Evolutionary conservation across 352 stramenopile genomes (phyloP).

Genomic region (Phytophthora colocasiae): DNA sequence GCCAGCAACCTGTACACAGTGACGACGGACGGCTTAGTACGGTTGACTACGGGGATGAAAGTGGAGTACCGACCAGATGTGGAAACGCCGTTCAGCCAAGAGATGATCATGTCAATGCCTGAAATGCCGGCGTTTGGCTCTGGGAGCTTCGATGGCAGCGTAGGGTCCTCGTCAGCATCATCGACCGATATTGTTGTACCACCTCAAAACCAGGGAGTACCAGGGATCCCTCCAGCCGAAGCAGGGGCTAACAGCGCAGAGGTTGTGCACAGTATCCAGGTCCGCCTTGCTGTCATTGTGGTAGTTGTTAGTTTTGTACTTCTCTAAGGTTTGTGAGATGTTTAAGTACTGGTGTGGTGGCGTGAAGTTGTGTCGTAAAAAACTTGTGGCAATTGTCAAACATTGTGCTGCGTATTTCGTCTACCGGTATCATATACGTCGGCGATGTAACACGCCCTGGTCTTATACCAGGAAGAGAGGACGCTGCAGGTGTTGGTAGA

Average conservation of each 20-base stretch:
- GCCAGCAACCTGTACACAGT: conserved; percentile 47
- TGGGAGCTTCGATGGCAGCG: conserved; percentile 1
- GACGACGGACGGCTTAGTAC: conserved; percentile 49
- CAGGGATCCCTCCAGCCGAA: conserved; percentile 15
- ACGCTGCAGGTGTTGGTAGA: conserved; percentile 6
- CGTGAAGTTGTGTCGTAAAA: neutral
- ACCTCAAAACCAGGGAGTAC: neutral
- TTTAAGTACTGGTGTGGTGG: neutral
- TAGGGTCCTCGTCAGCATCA: conserved; percentile 8
- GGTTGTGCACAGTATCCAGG: neutral
- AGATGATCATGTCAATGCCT: conserved; percentile 23
- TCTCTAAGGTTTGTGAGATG: neutral
- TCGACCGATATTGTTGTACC: conserved; percentile 5
- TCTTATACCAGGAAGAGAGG: neutral
- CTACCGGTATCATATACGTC: no score
- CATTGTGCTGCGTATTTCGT: no score
- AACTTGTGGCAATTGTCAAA: neutral
- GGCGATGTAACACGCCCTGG: neutral
- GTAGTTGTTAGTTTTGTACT: neutral
- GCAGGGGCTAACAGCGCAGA: conserved; percentile 3
- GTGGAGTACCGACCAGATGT: conserved; percentile 45
- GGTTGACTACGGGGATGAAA: conserved; percentile 46
- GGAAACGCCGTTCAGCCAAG: conserved; percentile 32
- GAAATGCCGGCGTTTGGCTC: conserved; percentile 14
- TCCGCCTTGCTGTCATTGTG: neutral